Evolutionary conservation across 345 rosid genomes (phyloP).

Genomic region (Salix caprea): DNA sequence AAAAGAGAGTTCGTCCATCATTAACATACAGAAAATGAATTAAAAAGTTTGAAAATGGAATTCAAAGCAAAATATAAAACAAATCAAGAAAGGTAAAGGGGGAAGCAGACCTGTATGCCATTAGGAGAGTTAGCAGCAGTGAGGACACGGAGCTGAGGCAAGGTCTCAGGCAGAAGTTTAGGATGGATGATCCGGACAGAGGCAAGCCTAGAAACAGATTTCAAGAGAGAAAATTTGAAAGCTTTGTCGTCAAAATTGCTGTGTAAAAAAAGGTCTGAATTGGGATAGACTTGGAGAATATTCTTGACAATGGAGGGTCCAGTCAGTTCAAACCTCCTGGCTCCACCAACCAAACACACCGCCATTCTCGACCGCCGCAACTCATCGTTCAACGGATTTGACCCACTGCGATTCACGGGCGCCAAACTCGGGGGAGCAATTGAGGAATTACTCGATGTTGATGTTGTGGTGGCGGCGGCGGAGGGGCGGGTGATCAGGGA

Average conservation of each 20-base stretch:
- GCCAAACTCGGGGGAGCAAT: not conserved
- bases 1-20: no score
- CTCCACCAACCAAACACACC: conserved; percentile 91
- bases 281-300: conserved; percentile 56
- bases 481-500: not conserved
- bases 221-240: conserved; percentile 63
- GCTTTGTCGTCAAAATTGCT: conserved; percentile 64
- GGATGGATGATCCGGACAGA: conserved; percentile 67
- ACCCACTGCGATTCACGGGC: not conserved
- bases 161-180: conserved; percentile 41
- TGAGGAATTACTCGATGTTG: not conserved
- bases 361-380: conserved; percentile 50
- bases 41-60: no score
- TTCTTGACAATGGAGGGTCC: conserved; percentile 82
- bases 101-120: conserved; percentile 68
- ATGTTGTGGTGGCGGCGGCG: not conserved
- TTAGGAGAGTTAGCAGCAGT: conserved; percentile 72
- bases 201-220: conserved; percentile 57
- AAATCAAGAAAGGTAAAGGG: no score
- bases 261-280: conserved; percentile 85
- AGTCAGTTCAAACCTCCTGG: conserved; percentile 82
- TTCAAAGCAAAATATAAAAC: not conserved
- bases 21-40: no score
- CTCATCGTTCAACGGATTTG: not conserved
- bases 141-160: conserved; percentile 59